Percentiles rank a stretch among this genome's conserved stretches.
Evolutionary conservation across 2,329 filamentous ascomycete genomes (phyloP).

Genomic region (Fusarium nurragi): DNA sequence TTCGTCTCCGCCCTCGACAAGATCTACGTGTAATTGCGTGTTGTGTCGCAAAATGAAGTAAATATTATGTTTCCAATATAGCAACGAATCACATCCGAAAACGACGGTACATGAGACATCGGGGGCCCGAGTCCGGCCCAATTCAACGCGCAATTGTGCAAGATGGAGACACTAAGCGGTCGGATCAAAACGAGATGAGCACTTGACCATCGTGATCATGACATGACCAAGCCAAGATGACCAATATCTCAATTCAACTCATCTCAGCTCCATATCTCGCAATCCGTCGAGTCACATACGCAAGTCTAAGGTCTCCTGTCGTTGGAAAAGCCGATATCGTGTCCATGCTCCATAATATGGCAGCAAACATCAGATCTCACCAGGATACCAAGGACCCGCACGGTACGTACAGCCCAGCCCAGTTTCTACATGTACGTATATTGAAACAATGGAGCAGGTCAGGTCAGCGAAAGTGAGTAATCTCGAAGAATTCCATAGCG

Average conservation of each 20-base stretch:
- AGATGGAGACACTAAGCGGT: not conserved
- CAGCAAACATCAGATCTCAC: constrained; percentile 27
- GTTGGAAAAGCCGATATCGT: constrained; percentile 14
- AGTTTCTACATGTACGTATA: not conserved
- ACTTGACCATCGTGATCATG: constrained; percentile 1
- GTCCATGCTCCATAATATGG: constrained; percentile 17
- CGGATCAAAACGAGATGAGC: not conserved
- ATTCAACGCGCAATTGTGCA: constrained; percentile 15
- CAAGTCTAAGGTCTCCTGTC: constrained; percentile 11
- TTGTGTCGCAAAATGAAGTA: constrained; percentile 16
- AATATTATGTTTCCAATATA: constrained; percentile 27
- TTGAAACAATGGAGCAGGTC: not conserved
- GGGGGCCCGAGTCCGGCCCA: not conserved
- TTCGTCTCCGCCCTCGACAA: constrained; percentile 6
- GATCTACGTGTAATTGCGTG: constrained; percentile 19
- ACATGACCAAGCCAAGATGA: constrained; percentile 1
- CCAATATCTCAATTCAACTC: not conserved
- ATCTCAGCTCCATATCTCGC: constrained; percentile 24
- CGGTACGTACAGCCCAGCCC: constrained; percentile 2
- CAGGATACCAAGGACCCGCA: constrained; percentile 13
- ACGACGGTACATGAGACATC: constrained; percentile 27
- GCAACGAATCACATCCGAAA: constrained; percentile 11
- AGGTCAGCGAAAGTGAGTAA: constrained; percentile 14
- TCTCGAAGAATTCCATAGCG: constrained; percentile 18
- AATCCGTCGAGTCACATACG: constrained; percentile 17